phyloP scores from a whole-genome alignment of 2,329 filamentous ascomycete species.

The Penicillium sp. region DNA sequence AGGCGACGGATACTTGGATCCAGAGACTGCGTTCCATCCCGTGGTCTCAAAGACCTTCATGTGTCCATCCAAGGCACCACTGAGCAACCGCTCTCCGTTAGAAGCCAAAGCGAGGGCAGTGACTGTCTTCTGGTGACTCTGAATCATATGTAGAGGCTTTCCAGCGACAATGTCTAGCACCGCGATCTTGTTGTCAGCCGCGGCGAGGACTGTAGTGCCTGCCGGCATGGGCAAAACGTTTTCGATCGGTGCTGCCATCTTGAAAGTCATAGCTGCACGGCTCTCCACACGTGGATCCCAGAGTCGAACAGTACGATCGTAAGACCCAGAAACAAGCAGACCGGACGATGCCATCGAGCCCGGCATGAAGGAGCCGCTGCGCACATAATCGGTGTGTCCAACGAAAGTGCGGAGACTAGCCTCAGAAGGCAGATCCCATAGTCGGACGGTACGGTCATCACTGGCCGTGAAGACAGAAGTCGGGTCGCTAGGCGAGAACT shows the following conservation, averaged over 20 bases:
- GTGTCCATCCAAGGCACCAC: conserved; percentile 86
- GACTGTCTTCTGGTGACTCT: conserved; percentile 96
- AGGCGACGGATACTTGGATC: conserved; percentile 85
- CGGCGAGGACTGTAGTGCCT: conserved; percentile 77
- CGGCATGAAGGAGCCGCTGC: conserved; percentile 79
- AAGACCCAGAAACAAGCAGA: conserved; percentile 81
- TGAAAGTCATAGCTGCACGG: conserved; percentile 80
- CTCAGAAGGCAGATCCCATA: conserved; percentile 88
- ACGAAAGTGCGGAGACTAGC: conserved; percentile 69
- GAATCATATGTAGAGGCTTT: conserved; percentile 76
- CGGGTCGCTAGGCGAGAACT: conserved; percentile 82
- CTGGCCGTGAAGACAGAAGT: conserved; percentile 83
- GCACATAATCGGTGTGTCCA: conserved; percentile 89
- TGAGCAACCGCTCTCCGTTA: conserved; percentile 72
- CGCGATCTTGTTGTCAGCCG: conserved; percentile 78
- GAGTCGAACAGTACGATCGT: conserved; percentile 85
- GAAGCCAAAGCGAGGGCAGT: conserved; percentile 79
- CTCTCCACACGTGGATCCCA: conserved; percentile 79
- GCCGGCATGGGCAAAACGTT: conserved; percentile 79
- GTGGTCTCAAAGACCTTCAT: conserved; percentile 95
- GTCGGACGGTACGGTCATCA: conserved; percentile 84
- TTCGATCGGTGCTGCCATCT: conserved; percentile 85
- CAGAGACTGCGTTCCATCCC: conserved; percentile 93
- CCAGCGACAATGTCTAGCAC: conserved; percentile 90
- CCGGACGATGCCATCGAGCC: conserved; percentile 55